Evolutionary conservation across 1,139 yeast species (phyloP).

Genomic region (Pichia sp.): DNA sequence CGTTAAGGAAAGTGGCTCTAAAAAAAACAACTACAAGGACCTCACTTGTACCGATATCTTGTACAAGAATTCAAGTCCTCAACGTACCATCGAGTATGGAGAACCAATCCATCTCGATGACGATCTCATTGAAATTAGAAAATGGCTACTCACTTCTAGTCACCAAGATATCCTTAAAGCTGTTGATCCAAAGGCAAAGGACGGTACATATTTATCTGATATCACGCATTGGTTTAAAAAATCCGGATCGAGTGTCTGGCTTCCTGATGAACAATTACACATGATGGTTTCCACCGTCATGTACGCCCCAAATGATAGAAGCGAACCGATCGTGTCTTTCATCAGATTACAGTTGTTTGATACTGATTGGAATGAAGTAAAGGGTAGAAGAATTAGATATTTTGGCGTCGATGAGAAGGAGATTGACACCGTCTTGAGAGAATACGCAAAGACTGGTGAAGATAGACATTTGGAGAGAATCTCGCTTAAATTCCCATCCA

Average conservation of each 20-base stretch:
- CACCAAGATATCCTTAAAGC: constrained; percentile 17
- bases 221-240: constrained; percentile 35
- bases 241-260: constrained; percentile 45
- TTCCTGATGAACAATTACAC: constrained; percentile 41
- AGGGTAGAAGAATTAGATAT: constrained; percentile 25
- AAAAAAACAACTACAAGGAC: constrained; percentile 17
- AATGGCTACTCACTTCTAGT: constrained; percentile 16
- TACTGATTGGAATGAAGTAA: constrained; percentile 40
- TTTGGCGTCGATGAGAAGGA: constrained; percentile 23
- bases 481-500: constrained; percentile 25
- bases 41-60: constrained; percentile 17
- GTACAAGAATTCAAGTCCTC: constrained; percentile 13
- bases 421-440: constrained; percentile 21
- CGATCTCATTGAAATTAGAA: constrained; percentile 20
- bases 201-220: constrained; percentile 16
- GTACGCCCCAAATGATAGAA: constrained; percentile 24
- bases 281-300: constrained; percentile 36
- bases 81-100: constrained; percentile 12
- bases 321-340: constrained; percentile 30
- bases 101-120: constrained; percentile 20
- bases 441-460: constrained; percentile 19
- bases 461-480: constrained; percentile 20
- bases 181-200: constrained; percentile 11
- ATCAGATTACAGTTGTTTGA: constrained; percentile 42
- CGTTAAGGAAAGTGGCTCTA: constrained; percentile 5